These are phyloP conservation scores for Nitzschia sp. DNA, from an alignment of 108 stramenopile species.

Conservation along the genomic window DNA sequence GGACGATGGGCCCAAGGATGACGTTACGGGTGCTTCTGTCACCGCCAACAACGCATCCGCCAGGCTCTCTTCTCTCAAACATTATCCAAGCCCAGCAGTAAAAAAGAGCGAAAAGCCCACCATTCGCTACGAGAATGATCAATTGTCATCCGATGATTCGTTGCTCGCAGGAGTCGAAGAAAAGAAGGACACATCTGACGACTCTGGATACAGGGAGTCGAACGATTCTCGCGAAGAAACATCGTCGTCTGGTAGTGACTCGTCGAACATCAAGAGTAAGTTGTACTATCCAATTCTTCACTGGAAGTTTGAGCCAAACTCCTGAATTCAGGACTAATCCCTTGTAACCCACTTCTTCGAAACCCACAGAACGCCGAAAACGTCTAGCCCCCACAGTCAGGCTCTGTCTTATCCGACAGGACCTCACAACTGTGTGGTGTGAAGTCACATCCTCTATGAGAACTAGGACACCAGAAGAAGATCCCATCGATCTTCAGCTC, in stretches of 20 bases:
- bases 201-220: slow-evolving; percentile 81
- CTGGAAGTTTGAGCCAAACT: neutral
- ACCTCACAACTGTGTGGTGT: slow-evolving; percentile 84
- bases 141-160: slow-evolving; percentile 59
- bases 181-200: slow-evolving; percentile 70
- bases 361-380: slow-evolving; percentile 30
- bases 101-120: slow-evolving; percentile 23
- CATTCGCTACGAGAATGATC: slow-evolving; percentile 37
- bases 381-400: slow-evolving; percentile 73
- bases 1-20: slow-evolving; percentile 62
- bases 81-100: slow-evolving; percentile 31
- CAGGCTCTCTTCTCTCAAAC: slow-evolving; percentile 69
- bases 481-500: slow-evolving; percentile 23
- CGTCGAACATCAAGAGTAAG: slow-evolving; percentile 53
- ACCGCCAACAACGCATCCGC: slow-evolving; percentile 88
- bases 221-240: slow-evolving; percentile 75
- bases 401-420: slow-evolving; percentile 71
- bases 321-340: too few species aligned
- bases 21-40: slow-evolving; percentile 82
- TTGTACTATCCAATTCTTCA: neutral
- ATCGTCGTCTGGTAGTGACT: slow-evolving; percentile 51
- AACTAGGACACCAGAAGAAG: slow-evolving; percentile 47
- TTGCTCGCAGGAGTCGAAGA: slow-evolving; percentile 46
- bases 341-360: neutral
- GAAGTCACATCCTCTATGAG: slow-evolving; percentile 83